Conservation (phyloP, 2,329 filamentous ascomycete species). For the Nigrograna mackinnonii region DNA sequence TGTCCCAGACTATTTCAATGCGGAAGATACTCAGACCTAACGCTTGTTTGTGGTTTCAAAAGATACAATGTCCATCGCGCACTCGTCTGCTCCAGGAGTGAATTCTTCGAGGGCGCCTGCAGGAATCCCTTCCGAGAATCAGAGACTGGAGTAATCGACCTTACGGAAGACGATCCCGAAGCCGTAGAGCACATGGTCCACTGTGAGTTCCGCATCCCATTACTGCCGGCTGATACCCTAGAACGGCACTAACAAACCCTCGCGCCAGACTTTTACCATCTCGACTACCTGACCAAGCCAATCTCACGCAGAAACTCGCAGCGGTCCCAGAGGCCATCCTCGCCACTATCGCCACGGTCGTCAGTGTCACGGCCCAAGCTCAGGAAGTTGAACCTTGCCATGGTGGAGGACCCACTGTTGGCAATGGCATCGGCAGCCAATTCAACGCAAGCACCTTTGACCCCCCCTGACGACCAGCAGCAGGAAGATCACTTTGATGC, state of each 20-base stretch:
- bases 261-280: conserved; percentile 43
- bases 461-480: conserved; percentile 27
- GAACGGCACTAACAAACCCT: conserved; percentile 19
- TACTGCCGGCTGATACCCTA: conserved; percentile 3
- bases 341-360: conserved; percentile 20
- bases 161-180: conserved; percentile 44
- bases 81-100: conserved; percentile 52
- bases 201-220: conserved; percentile 30
- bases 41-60: conserved; percentile 48
- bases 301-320: conserved; percentile 32
- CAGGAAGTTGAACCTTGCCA: conserved; percentile 33
- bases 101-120: conserved; percentile 50
- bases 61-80: conserved; percentile 53
- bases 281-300: conserved; percentile 42
- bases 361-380: conserved; percentile 14
- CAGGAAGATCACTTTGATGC: conserved; percentile 22
- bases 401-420: conserved; percentile 43
- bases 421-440: conserved; percentile 32
- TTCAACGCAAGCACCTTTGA: conserved; percentile 21
- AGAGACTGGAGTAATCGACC: conserved; percentile 40
- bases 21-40: conserved; percentile 53
- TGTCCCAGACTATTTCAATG: conserved; percentile 38
- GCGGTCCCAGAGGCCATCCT: conserved; percentile 24
- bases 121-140: conserved; percentile 42
- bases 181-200: conserved; percentile 47